A percentile compares a stretch with the other conserved stretches of the same genome.
phyloP scores from a whole-genome alignment of 2,329 filamentous ascomycete species.

The Epichloe scottii region DNA sequence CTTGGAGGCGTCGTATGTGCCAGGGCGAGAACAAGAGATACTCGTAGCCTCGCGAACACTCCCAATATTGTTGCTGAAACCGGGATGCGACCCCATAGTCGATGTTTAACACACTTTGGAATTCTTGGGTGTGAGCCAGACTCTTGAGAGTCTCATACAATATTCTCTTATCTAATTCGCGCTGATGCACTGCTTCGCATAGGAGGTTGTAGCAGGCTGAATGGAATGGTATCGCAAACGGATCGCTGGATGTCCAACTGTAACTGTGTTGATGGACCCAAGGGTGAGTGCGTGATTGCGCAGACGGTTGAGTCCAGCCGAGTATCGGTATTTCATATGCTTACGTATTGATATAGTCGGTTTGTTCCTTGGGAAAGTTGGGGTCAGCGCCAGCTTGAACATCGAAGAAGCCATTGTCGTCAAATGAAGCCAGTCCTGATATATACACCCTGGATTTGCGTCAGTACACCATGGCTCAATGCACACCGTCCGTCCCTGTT shows the following conservation, averaged over 20 bases:
- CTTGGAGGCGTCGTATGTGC: background rate
- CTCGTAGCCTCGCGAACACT: background rate
- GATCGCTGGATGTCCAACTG: background rate
- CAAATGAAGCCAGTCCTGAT: background rate
- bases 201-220: background rate
- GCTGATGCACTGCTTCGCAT: background rate
- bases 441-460: background rate
- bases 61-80: constrained; percentile 1
- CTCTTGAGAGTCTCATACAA: background rate
- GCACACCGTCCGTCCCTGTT: background rate
- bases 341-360: background rate
- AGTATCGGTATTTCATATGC: background rate
- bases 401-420: background rate
- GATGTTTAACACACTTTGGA: background rate
- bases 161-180: background rate
- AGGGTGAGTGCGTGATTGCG: no score
- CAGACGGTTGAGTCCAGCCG: background rate
- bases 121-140: background rate
- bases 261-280: background rate
- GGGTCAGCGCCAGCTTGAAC: background rate
- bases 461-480: background rate
- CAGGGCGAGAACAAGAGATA: background rate
- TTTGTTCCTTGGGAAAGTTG: background rate
- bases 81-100: background rate
- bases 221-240: background rate